Evolutionary conservation across 176 grass and related monocot species (phyloP).

Genomic region (Zoysia pacifica): DNA sequence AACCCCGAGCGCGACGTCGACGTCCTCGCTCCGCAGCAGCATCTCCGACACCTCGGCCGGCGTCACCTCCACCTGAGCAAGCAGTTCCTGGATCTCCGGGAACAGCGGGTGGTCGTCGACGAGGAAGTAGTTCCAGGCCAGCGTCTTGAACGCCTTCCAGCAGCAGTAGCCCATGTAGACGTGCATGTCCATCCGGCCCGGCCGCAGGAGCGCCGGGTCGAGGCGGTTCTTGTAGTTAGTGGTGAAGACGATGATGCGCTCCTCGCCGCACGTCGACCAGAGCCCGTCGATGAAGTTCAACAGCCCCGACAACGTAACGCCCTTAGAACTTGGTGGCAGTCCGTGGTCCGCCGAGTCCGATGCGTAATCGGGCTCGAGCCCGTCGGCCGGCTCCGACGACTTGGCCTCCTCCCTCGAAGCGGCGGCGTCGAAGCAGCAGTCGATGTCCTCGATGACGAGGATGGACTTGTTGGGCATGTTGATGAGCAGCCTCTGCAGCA

Average conservation of each 20-base stretch:
- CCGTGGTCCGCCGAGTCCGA: background rate
- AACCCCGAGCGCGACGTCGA: background rate
- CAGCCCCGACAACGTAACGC: slow-evolving; percentile 55
- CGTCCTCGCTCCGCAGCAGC: slow-evolving; percentile 27
- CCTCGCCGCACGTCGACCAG: slow-evolving; percentile 57
- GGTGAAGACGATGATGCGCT: slow-evolving; percentile 57
- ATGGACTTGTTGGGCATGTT: slow-evolving; percentile 53
- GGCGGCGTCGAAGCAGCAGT: slow-evolving; percentile 43
- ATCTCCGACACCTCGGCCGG: slow-evolving; percentile 48
- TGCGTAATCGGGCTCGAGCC: background rate
- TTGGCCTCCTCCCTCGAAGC: slow-evolving; percentile 1
- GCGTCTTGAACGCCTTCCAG: slow-evolving; percentile 41
- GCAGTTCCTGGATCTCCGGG: slow-evolving; percentile 5
- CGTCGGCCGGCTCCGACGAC: background rate
- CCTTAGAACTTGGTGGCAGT: background rate
- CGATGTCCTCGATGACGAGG: slow-evolving; percentile 72
- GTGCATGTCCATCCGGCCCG: slow-evolving; percentile 67
- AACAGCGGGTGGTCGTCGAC: slow-evolving; percentile 11
- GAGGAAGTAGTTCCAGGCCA: slow-evolving; percentile 48
- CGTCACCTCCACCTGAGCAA: slow-evolving; percentile 34
- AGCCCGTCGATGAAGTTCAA: slow-evolving; percentile 66
- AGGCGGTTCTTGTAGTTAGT: slow-evolving; percentile 62
- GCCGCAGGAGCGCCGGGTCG: slow-evolving; percentile 58
- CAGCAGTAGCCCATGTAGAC: slow-evolving; percentile 50
- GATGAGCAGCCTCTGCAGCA: slow-evolving; percentile 58